Evolutionary conservation across 2,329 filamentous ascomycete genomes (phyloP), one percentile per base, ranked within the genome.

Genomic region (Penicillium sp.): DNA sequence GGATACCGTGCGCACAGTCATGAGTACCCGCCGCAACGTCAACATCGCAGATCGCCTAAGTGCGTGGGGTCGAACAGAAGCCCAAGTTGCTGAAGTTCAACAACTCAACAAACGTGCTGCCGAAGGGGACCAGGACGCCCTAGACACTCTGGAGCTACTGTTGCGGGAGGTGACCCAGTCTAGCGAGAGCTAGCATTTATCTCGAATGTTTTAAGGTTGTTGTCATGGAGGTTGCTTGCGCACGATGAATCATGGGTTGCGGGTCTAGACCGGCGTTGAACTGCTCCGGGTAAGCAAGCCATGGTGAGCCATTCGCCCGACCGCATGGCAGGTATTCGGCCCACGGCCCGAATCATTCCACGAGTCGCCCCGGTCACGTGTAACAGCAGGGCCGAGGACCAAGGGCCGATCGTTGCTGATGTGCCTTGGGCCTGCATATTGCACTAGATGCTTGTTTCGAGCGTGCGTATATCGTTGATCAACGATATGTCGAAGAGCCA

Each of bases 1-100:
- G 13, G 84, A 87, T 56, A 67, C 77, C 11, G 81, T 86, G n/a
- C 64, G 65, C 17, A 84, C 81, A 0, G 72, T 83, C 4, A 75
- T 78, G 57, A 75, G 77, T 8, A 48, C 56, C 14, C 62, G 56
- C 26, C 57, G 69, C 7, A 53, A 53, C 7, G 54, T 60, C 31
- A 60, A 57, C 42, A 39, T 64, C 15, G 54, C 59, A 16, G 60
- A 59, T 14, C 58, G 55, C 26, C 42, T 68, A 29, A 52, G 53
- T 8, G 65, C 59, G 17, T 69, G 67, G 63, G 59, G 58, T n/a
- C 58, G 58, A 14, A 66, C 59, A 3, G 64, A 67, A 31, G 58
- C 65, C 18, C 60, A 65, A 31, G 39, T 69, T 13, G 55, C 56
- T 7, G 57, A 64, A 21, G 57, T 71, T 11, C 58, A 66, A 14